A percentile compares a stretch with the other conserved stretches of the same genome.
These are phyloP conservation scores for Penicillium daleae DNA, from an alignment of 495 filamentous ascomycete genomes.

Conservation along the genomic window DNA sequence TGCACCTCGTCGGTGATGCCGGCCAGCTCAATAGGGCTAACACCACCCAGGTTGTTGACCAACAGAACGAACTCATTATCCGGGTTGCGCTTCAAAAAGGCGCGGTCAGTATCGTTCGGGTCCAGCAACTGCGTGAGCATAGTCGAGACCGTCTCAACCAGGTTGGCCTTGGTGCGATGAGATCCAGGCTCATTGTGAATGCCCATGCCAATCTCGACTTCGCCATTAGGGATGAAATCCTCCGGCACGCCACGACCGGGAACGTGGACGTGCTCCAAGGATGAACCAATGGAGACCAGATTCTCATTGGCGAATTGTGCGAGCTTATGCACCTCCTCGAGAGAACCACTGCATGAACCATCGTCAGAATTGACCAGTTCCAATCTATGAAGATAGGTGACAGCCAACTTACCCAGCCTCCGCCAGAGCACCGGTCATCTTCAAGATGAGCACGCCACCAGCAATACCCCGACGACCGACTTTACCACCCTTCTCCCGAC, in stretches of 20 bases:
- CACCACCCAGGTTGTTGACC: conserved; percentile 93
- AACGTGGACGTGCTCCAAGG: conserved; percentile 88
- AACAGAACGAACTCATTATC: conserved; percentile 71
- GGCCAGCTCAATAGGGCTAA: conserved; percentile 85
- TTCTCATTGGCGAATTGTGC: conserved; percentile 75
- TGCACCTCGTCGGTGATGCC: conserved; percentile 88
- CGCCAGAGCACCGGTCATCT: conserved; percentile 86
- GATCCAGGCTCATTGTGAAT: conserved; percentile 97
- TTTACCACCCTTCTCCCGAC: conserved; percentile 79
- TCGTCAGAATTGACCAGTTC: not conserved
- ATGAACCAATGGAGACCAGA: conserved; percentile 83
- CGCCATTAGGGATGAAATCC: conserved; percentile 63
- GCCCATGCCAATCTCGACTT: conserved; percentile 97
- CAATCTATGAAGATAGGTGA: not conserved
- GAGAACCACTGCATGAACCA: conserved; percentile 34
- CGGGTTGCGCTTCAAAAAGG: conserved; percentile 69
- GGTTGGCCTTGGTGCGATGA: conserved; percentile 65
- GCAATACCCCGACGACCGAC: conserved; percentile 91
- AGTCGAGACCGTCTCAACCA: conserved; percentile 70
- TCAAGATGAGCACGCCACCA: conserved; percentile 86
- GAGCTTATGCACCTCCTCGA: conserved; percentile 71
- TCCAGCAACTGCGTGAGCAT: conserved; percentile 87
- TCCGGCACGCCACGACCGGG: conserved; percentile 67
- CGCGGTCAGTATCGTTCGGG: conserved; percentile 75
- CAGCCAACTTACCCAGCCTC: conserved; percentile 61